A percentile compares a stretch with the other conserved stretches of the same genome.
These are phyloP conservation scores for Dacryopinax spathularia DNA, from an alignment of 768 basidiomycete species.

Conservation along the genomic window DNA sequence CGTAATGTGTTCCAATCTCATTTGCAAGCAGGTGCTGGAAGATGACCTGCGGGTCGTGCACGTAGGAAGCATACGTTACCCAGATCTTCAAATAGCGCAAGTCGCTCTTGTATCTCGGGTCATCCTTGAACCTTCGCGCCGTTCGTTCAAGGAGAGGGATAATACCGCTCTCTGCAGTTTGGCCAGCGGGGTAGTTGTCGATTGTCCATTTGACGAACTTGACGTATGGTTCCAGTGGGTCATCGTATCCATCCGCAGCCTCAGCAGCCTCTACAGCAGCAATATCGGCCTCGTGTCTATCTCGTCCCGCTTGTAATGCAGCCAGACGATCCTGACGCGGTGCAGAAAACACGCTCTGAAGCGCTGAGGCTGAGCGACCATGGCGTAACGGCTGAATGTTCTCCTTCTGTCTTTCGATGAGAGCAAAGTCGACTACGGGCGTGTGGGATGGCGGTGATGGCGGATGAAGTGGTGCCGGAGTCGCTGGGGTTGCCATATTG, in stretches of 20 bases:
- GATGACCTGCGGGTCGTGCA: constrained; percentile 58
- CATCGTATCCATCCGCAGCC: constrained; percentile 51
- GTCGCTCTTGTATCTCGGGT: constrained; percentile 69
- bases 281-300: constrained; percentile 24
- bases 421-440: constrained; percentile 27
- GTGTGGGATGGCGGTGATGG: constrained; percentile 9
- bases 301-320: constrained; percentile 25
- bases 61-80: constrained; percentile 70
- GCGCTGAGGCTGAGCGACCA: constrained; percentile 31
- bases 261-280: constrained; percentile 25
- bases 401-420: constrained; percentile 33
- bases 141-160: constrained; percentile 71
- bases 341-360: constrained; percentile 26
- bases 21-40: constrained; percentile 81
- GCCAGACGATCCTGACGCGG: constrained; percentile 30
- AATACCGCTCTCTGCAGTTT: constrained; percentile 55
- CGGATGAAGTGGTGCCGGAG: background rate
- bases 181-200: constrained; percentile 66
- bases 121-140: constrained; percentile 65
- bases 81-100: constrained; percentile 84
- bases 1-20: constrained; percentile 70
- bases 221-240: constrained; percentile 73
- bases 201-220: constrained; percentile 83
- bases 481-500: background rate
- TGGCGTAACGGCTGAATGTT: constrained; percentile 31